Evolutionary conservation across 768 basidiomycete genomes (phyloP), one percentile per base, ranked within the genome.

Genomic region (Naganishia vaughanmartiniae): DNA sequence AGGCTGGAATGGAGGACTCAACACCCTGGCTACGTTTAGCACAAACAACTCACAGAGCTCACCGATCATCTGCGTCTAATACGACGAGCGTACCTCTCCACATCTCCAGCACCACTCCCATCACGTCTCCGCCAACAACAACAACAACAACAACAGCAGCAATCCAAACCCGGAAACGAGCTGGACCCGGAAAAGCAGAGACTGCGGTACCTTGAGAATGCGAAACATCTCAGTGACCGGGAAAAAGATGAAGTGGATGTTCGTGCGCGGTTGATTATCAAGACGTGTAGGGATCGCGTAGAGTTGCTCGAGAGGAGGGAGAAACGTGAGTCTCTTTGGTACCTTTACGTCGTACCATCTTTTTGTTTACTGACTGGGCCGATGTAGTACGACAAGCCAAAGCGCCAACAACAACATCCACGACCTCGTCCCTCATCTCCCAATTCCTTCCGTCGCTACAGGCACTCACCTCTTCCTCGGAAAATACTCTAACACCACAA

Each of bases 241-340:
- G 94, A 99, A 80, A 85, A 94, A 72, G 94, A 97, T 82, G 92
- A 96, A 82, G 91, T 99, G 66, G 96, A 99, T 84, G 83, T 93
- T 71, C 90, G 95, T 78, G 90, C 92, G 36, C 89, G 90, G 74
- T 86, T 92, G 75, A 89, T 96, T 67, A 84, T 98, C 58, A 86
- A 88, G 60, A 87, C 89, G 66, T 96, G 93, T 83, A 87, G 91
- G 36, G 90, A 94, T 73, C 84, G 91, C 74, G 89, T 97, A 10
- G 89, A 88, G 74, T 87, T 89, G 80, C 87, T 99, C 86, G 96
- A 98, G 79, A 84, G 85, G 48, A 82, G 91, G 31, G 96, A 98
- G 84, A 89, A 90, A 81, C 87, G 95, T 97, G 83, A 79, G 90
- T 83, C 12, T 24, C 63, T 15, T 31, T 31, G 10, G 39, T n/a